Conservation (phyloP, 768 basidiomycete genomes). For the Mycena olivaceomarginata region DNA sequence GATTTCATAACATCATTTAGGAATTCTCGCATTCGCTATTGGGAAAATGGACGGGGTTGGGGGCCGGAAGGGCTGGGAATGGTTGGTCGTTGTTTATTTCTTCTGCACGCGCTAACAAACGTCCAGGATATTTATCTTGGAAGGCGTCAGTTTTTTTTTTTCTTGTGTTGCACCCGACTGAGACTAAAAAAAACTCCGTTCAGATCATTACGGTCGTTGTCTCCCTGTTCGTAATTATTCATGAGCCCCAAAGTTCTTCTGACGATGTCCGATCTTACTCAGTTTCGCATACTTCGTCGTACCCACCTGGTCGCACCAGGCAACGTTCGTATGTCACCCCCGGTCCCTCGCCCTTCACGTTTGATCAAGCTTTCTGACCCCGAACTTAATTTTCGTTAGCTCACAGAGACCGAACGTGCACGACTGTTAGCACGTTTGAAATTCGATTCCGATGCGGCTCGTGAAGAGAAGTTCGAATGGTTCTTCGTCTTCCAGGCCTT, state of each 20-base stretch:
- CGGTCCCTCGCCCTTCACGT: constrained; percentile 44
- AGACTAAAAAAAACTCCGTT: background rate
- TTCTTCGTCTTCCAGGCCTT: constrained; percentile 73
- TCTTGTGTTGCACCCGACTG: background rate
- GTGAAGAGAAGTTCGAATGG: constrained; percentile 75
- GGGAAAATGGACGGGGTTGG: constrained; percentile 78
- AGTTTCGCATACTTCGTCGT: constrained; percentile 70
- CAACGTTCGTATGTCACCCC: constrained; percentile 68
- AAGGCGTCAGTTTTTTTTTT: constrained; percentile 56
- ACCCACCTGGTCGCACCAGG: constrained; percentile 76
- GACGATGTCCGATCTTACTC: background rate
- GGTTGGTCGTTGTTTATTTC: constrained; percentile 54
- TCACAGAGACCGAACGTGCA: constrained; percentile 70
- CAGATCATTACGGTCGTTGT: constrained; percentile 66
- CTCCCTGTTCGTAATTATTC: constrained; percentile 53
- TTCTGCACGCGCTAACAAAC: background rate
- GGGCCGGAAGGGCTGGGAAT: constrained; percentile 78
- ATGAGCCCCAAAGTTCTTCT: background rate
- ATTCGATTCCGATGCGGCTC: constrained; percentile 73
- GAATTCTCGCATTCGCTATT: constrained; percentile 75
- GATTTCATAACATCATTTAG: constrained; percentile 48
- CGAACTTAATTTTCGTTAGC: constrained; percentile 60
- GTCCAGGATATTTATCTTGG: constrained; percentile 75
- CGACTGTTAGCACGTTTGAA: constrained; percentile 69
- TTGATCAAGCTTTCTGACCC: constrained; percentile 36